phyloP scores from a whole-genome alignment of 139 green algal genomes.

The Chlamydomonas schloesseri region DNA sequence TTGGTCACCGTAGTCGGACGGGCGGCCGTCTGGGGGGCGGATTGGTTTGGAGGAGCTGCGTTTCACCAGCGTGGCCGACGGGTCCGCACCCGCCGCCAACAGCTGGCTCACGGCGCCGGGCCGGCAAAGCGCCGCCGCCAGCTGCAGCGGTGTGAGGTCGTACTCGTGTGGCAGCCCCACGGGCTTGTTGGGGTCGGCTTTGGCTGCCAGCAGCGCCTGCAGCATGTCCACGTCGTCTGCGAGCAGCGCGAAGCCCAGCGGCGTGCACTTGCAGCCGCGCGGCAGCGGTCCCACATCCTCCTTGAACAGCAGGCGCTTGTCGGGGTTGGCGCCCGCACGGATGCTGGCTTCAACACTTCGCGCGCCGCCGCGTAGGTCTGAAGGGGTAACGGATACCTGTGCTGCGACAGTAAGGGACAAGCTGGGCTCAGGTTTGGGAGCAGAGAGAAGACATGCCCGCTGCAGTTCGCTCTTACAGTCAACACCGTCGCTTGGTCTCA shows the following conservation, averaged over 20 bases:
- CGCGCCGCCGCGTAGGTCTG: not conserved
- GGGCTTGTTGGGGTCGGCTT: constrained; percentile 3
- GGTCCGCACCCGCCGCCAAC: not conserved
- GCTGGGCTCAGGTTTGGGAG: too few species aligned
- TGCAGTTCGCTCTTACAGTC: too few species aligned
- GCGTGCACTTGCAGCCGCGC: constrained; percentile 21
- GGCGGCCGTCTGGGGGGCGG: too few species aligned
- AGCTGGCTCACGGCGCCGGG: not conserved
- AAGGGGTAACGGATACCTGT: not conserved
- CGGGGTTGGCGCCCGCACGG: not conserved
- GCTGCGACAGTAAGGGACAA: too few species aligned
- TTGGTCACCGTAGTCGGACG: too few species aligned
- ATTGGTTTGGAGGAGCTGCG: too few species aligned
- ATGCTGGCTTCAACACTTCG: not conserved
- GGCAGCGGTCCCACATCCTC: constrained; percentile 10
- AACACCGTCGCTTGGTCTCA: too few species aligned
- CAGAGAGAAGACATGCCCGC: too few species aligned
- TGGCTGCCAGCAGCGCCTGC: not conserved
- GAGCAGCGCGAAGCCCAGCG: constrained; percentile 29
- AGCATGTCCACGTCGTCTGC: not conserved
- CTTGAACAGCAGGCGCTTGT: constrained; percentile 24
- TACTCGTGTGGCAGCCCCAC: constrained; percentile 4
- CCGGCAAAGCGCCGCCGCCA: not conserved
- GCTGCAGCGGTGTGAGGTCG: constrained; percentile 6
- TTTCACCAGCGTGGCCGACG: not conserved